A percentile compares a stretch with the other conserved stretches of the same genome.
Conservation (phyloP, 805 yeast genomes). For the Nakazawaea holstii region DNA sequence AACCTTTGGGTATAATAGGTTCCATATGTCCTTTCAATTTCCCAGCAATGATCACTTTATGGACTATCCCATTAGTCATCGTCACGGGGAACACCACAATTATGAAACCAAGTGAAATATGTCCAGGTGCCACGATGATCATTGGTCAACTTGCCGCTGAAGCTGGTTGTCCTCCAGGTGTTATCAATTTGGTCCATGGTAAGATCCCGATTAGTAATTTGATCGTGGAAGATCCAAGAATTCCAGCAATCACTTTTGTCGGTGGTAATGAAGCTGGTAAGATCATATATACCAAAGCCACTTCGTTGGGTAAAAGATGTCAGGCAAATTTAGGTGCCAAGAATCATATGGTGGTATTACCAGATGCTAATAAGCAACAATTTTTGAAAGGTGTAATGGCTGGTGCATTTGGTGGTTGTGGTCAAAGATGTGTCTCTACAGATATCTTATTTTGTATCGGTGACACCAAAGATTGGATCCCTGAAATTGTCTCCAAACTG, state of each 20-base stretch:
- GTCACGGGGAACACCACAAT: conserved; percentile 73
- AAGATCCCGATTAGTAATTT: conserved; percentile 67
- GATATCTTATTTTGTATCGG: conserved; percentile 72
- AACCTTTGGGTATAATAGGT: conserved; percentile 71
- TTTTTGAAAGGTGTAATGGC: conserved; percentile 64
- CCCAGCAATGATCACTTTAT: conserved; percentile 79
- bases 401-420: conserved; percentile 82
- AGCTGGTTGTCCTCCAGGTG: conserved; percentile 77
- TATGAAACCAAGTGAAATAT: conserved; percentile 67
- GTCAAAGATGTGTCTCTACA: conserved; percentile 80
- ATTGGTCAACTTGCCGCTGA: conserved; percentile 66
- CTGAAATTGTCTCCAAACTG: conserved; percentile 56
- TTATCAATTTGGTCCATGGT: conserved; percentile 69
- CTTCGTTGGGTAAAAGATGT: conserved; percentile 66
- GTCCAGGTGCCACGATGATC: conserved; percentile 74
- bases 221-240: conserved; percentile 64
- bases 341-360: conserved; percentile 71
- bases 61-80: conserved; percentile 58
- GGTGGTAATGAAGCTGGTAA: conserved; percentile 79
- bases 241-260: conserved; percentile 73
- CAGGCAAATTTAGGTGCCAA: conserved; percentile 80
- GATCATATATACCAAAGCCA: conserved; percentile 62
- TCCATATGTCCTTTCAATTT: conserved; percentile 79
- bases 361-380: conserved; percentile 64
- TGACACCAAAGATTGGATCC: conserved; percentile 55